Conservation (phyloP, 352 stramenopile species). For the Globisporangium carolinianum region DNA sequence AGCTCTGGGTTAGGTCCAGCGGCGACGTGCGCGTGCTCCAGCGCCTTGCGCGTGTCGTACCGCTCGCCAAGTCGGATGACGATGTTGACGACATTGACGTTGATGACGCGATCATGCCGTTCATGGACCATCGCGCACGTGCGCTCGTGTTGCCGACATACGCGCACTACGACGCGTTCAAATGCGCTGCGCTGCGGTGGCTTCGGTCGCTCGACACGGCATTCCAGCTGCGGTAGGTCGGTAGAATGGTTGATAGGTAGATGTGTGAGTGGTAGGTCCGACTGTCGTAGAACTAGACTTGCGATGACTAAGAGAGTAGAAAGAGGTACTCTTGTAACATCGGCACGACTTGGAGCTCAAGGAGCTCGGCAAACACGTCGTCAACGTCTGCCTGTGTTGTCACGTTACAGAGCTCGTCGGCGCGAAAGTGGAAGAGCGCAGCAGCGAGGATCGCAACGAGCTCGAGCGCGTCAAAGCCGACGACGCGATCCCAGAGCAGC, state of each 20-base stretch:
- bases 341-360: constrained; percentile 61
- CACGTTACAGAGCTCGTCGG: constrained; percentile 39
- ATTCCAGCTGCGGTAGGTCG: constrained; percentile 22
- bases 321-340: constrained; percentile 76
- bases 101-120: constrained; percentile 26
- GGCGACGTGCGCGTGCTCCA: not conserved
- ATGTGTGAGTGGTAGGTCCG: not conserved
- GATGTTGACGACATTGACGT: constrained; percentile 6
- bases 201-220: constrained; percentile 33
- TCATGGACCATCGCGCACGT: constrained; percentile 25
- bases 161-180: constrained; percentile 45
- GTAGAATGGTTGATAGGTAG: not conserved
- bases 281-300: not conserved
- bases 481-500: constrained; percentile 68
- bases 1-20: constrained; percentile 27
- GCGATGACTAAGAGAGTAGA: constrained; percentile 17
- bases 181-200: constrained; percentile 26
- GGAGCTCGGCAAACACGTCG: constrained; percentile 59
- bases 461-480: constrained; percentile 66
- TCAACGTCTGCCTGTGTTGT: constrained; percentile 42
- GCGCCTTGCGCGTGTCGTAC: constrained; percentile 2
- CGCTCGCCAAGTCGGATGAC: not conserved
- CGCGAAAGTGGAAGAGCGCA: constrained; percentile 65
- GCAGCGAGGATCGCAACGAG: constrained; percentile 61
- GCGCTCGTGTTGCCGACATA: constrained; percentile 49